Evolutionary conservation across 2,329 filamentous ascomycete genomes (phyloP), one percentile per base, ranked within the genome.

Genomic region (Akanthomyces muscarius): DNA sequence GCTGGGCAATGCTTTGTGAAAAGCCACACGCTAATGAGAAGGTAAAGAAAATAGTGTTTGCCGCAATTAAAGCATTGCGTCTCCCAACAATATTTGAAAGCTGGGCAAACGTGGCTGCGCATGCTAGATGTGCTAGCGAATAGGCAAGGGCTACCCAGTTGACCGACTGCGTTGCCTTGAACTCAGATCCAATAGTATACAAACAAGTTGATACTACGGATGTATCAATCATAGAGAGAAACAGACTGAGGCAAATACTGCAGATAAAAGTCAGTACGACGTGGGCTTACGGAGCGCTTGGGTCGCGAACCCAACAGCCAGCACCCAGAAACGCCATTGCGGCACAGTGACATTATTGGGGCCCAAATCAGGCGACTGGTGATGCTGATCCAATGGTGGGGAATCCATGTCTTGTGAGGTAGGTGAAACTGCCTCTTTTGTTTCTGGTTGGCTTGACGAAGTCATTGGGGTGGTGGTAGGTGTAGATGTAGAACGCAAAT

Each of bases 161-260:
- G 60, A 83, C 76, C 4, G 68, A 68, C 11, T 75, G 71, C 3
- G 81, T 66, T 14, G 76, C 74, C 13, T 77, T 63, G 54, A 87
- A 83, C 5, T 87, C 81, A 14, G 68, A 68, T 2, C 80, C 81
- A 55, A 87, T 86, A n/a, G 75, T 76, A 67, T 81, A 82, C 11
- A 87, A 71, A 50, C 81, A 81, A 11, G 84, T 86, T 1, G 84
- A 83, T 1, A 87, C 81, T 42, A 87, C 86, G 4, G 84, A 83
- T 1, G 81, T 80, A 70, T 87, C 84, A 18, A 86, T 70, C 68
- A 85, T 79, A 36, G 85, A 81, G 55, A 87, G 77, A 61, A 86
- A 83, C 1, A 87, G 76, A 4, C 83, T 84, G 8, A 81, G 71
- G 21, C 76, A 79, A 11, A 84, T 71, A 16, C 81, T 85, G 48